Conservation (phyloP, 2,329 filamentous ascomycete genomes). For the Rhynchosporium secalis region DNA sequence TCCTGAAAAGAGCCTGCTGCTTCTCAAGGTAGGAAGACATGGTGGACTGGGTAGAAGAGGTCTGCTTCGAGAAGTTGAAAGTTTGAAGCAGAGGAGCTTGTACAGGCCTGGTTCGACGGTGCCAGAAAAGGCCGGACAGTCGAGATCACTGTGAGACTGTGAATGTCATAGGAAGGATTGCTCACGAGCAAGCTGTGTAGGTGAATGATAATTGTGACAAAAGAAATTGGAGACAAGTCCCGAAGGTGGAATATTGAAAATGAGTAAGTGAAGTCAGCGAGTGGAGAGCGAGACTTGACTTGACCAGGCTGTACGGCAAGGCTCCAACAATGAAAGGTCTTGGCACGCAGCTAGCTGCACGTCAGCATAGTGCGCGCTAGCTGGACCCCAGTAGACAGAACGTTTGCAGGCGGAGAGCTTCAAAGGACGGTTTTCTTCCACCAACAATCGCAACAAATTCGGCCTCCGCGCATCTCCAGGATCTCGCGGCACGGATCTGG, state of each 20-base stretch:
- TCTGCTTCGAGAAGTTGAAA: neutral
- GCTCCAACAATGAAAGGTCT: neutral
- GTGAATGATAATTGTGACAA: conserved; percentile 16
- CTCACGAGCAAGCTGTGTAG: conserved; percentile 3
- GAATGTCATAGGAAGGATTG: neutral
- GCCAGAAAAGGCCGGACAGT: neutral
- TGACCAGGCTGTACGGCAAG: neutral
- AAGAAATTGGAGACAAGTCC: conserved; percentile 15
- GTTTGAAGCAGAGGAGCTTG: neutral
- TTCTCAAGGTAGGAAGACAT: conserved; percentile 66
- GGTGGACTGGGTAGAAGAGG: conserved; percentile 1
- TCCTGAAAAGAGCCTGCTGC: conserved; percentile 63
- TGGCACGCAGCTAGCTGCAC: neutral
- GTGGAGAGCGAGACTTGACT: too few relatives aligned
- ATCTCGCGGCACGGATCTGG: neutral
- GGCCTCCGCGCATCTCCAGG: neutral
- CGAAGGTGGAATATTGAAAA: neutral
- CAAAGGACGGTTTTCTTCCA: conserved; percentile 5
- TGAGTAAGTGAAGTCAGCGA: neutral
- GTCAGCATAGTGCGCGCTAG: neutral
- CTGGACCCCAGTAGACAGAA: neutral
- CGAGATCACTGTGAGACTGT: neutral
- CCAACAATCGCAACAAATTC: neutral
- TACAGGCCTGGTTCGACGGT: neutral
- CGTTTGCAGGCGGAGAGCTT: conserved; percentile 14